These are phyloP conservation scores for Epichloe uncinata DNA, from an alignment of 2,329 filamentous ascomycete species.

Conservation along the genomic window DNA sequence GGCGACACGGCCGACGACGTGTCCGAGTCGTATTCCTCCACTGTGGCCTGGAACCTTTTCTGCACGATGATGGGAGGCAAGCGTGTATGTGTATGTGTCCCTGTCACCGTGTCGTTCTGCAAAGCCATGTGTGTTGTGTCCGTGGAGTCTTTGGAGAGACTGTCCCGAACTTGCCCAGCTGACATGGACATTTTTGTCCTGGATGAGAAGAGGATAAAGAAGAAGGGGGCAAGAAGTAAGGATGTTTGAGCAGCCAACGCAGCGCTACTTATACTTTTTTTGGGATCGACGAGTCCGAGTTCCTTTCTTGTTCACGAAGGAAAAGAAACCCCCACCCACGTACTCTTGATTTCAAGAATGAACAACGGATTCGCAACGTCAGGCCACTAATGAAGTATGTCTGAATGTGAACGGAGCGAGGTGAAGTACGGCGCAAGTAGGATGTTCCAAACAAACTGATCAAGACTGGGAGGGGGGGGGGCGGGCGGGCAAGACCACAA, in stretches of 20 bases:
- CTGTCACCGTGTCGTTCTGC: not conserved
- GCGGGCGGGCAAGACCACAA: not conserved
- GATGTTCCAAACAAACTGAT: not conserved
- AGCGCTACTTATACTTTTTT: too few relatives aligned
- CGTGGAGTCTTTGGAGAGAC: not conserved
- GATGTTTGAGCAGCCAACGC: too few relatives aligned
- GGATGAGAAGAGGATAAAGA: not conserved
- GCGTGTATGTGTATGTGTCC: not conserved
- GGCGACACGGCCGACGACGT: not conserved
- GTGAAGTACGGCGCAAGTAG: not conserved
- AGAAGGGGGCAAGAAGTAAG: not conserved
- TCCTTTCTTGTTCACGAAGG: too few relatives aligned
- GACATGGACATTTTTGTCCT: not conserved
- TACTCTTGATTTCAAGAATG: too few relatives aligned
- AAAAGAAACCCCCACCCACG: too few relatives aligned
- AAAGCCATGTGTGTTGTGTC: not conserved
- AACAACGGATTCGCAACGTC: too few relatives aligned
- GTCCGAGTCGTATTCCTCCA: constrained; percentile 10
- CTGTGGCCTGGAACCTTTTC: constrained; percentile 9
- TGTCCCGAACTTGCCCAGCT: not conserved
- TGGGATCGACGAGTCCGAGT: too few relatives aligned
- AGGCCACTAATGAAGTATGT: too few relatives aligned
- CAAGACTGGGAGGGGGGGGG: not conserved
- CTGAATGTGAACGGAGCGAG: too few relatives aligned
- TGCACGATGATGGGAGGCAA: not conserved